Evolutionary conservation across 257 asterid species (phyloP), one percentile per base, ranked within the genome.

Genomic region (Nicotiana attenuata): DNA sequence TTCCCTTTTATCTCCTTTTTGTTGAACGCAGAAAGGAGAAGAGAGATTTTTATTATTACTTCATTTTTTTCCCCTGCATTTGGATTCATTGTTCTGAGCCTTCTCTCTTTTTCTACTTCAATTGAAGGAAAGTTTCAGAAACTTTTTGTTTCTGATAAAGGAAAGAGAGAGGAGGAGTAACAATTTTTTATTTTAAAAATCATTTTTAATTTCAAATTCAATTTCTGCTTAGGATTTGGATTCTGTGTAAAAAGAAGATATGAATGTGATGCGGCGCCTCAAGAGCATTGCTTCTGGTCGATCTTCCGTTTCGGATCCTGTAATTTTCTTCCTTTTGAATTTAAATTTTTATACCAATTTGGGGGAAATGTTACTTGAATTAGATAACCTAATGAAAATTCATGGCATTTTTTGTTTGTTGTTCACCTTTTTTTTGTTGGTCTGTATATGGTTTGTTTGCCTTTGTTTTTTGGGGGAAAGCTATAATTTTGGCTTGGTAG

Each of bases 221-320:
- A 65, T 11, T 61, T 63, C 33, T 24, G 35, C 3, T 64, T 71
- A 45, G 38, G 78, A 7, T 45, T 71, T 45, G 35, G 3, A 71
- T 71, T 11, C 16, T 65, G 17, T 16, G 55, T n/a, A 78, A 45
- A 33, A 20, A 56, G 13, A n/a, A 59, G 16, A 86, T 20, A 96
- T 93, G 98, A 92, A 93, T 89, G 88, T 93, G 91, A 93, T 96
- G 99, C 98, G 97, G 61, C 89, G 97, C 87, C 91, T 96, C 78
- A 96, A 96, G 93, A 96, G 97, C 97, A 92, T 96, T 92, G 94
- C 99, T 86, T 94, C 97, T 3, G 98, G 97, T 50, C 96, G 98
- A 59, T 86, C 98, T 71, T 93, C 99, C 82, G 89, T 95, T 78
- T 92, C 99, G 86, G 97, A 93, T 92, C 97, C 97, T 88, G 99